Evolutionary conservation across 495 filamentous ascomycete species (phyloP).

Genomic region (Talaromyces stipitatus): DNA sequence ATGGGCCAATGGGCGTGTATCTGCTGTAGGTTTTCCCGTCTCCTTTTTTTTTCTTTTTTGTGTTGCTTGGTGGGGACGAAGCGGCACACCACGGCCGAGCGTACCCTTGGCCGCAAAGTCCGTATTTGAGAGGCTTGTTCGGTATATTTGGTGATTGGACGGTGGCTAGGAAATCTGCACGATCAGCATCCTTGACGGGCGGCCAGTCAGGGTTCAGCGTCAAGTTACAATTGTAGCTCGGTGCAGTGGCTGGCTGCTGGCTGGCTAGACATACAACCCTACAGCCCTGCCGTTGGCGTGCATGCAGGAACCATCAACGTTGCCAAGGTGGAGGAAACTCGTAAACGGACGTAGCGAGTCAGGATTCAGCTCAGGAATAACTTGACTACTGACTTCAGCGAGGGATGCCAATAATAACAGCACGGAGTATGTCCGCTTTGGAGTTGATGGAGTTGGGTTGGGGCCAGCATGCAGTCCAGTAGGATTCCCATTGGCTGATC

Average conservation of each 20-base stretch:
- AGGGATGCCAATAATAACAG: conserved; percentile 6
- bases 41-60: neutral
- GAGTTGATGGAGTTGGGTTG: neutral
- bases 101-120: neutral
- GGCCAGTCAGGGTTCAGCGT: neutral
- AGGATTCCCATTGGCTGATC: neutral
- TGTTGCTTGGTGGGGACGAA: neutral
- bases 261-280: neutral
- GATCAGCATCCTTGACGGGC: neutral
- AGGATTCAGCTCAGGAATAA: neutral
- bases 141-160: neutral
- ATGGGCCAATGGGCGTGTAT: neutral
- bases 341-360: neutral
- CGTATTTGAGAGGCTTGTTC: neutral
- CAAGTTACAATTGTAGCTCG: neutral
- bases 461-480: neutral
- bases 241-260: neutral
- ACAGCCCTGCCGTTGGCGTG: neutral
- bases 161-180: neutral
- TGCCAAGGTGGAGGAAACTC: neutral
- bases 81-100: neutral
- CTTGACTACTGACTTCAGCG: neutral
- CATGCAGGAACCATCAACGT: neutral
- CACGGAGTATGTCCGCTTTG: neutral
- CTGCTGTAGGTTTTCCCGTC: neutral